phyloP scores from a whole-genome alignment of 768 basidiomycete species.

The Kwoniella heveanensis region DNA sequence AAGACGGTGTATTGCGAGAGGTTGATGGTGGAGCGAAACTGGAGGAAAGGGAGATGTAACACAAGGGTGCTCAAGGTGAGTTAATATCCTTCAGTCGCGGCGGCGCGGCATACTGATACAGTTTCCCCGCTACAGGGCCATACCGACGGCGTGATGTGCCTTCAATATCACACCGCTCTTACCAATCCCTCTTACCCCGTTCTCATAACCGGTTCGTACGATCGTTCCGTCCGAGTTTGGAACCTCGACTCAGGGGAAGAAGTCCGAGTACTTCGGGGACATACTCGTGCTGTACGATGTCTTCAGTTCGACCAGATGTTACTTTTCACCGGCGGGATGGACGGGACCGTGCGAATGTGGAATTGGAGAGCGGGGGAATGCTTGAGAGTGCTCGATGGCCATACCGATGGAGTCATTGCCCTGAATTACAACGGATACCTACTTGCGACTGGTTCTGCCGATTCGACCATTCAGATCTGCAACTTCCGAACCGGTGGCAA shows the following conservation, averaged over 20 bases:
- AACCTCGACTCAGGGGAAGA: conserved; percentile 88
- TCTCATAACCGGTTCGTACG: conserved; percentile 96
- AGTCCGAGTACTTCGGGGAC: conserved; percentile 80
- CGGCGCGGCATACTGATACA: no score
- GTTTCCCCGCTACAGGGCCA: conserved; percentile 78
- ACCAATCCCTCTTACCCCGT: conserved; percentile 76
- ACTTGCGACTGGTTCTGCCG: conserved; percentile 88
- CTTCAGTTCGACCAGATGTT: conserved; percentile 95
- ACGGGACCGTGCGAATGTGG: conserved; percentile 85
- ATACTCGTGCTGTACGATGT: conserved; percentile 85
- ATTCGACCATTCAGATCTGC: conserved; percentile 73
- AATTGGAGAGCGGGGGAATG: conserved; percentile 53
- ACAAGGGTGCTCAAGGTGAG: conserved; percentile 71
- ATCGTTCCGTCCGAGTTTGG: conserved; percentile 92
- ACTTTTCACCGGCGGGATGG: conserved; percentile 95
- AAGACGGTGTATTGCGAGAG: conserved; percentile 98
- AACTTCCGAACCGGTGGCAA: conserved; percentile 88
- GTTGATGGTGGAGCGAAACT: conserved; percentile 93
- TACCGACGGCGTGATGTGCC: conserved; percentile 93
- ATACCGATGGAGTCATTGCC: conserved; percentile 86
- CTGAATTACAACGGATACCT: conserved; percentile 89
- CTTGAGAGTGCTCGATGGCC: conserved; percentile 76
- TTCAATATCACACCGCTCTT: conserved; percentile 74
- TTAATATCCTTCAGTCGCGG: no score
- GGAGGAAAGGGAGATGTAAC: conserved; percentile 87